Conservation (phyloP, 768 basidiomycete genomes). For the Leccinum ochraceum region DNA sequence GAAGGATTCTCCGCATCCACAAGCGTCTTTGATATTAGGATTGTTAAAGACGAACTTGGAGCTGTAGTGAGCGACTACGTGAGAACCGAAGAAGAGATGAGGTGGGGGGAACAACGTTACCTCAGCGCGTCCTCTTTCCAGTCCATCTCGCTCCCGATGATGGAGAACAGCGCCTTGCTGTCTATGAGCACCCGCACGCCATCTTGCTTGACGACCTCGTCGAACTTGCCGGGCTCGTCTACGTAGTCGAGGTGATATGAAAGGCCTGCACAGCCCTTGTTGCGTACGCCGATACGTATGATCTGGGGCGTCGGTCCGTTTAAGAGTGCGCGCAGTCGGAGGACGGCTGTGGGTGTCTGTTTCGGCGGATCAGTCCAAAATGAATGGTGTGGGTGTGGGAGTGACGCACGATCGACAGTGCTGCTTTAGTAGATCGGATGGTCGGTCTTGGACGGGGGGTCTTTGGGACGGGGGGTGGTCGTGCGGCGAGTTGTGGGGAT, state of each 20-base stretch:
- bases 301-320: conserved; percentile 86
- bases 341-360: conserved; percentile 80
- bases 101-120: conserved; percentile 34
- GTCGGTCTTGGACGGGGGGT: conserved; percentile 62
- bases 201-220: conserved; percentile 96
- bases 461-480: conserved; percentile 70
- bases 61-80: conserved; percentile 37
- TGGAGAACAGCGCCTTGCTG: conserved; percentile 94
- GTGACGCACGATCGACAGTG: conserved; percentile 64
- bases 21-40: conserved; percentile 93
- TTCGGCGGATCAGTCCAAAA: background rate
- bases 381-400: background rate
- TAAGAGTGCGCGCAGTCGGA: conserved; percentile 69
- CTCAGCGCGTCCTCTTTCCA: conserved; percentile 94
- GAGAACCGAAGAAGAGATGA: background rate
- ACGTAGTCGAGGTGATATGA: conserved; percentile 92
- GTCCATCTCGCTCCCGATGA: conserved; percentile 99
- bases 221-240: conserved; percentile 84
- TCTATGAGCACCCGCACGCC: conserved; percentile 94
- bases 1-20: conserved; percentile 94
- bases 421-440: conserved; percentile 73
- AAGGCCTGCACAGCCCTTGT: conserved; percentile 95
- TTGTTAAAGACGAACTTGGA: conserved; percentile 85
- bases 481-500: conserved; percentile 70
- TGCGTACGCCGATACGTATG: conserved; percentile 92